Base-by-base conservation (phyloP, 1,139 yeast species). In the Yamadazyma atmosphaerica region DNA sequence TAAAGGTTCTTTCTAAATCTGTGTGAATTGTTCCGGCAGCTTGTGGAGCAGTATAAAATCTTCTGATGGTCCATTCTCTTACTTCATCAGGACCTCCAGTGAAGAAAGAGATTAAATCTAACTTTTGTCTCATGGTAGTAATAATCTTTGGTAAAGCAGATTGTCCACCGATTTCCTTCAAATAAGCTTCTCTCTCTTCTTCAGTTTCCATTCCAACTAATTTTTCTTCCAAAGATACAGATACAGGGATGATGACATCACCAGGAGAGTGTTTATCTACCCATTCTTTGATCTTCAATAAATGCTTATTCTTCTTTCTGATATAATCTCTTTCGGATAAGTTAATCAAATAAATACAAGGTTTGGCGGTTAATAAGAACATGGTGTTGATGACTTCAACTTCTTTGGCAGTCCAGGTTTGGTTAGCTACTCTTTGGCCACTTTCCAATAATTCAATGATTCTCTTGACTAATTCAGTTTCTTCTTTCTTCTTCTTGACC, bases 261-360 rank as follows among this genome's bases (percentile, higher is more conserved):
- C 98, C 98, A 49, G 97, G 94, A 39, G 97, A 90, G 75, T 80
- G 74, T 54, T 74, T 72, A 69, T 94, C 98, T 58, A 94, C 86
- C 99, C 99, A 92, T 74, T 90, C 90, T 75, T 92, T 92, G 66
- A 92, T 90, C 62, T 77, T 82, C 47, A 85, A 69, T 65, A 92
- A 76, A 66, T 88, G 86, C 83, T 92, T 92, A 79, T 94, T 92
- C 86, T 92, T 92, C 82, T 90, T 92, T 76, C 98, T 86, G 57
- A 89, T 77, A 70, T 84, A 92, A 66, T 94, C 98, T 56, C 75
- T 85, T 76, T 94, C 98, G 33, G 95, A 84, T 64, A 92, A 77
- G 74, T 92, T 92, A 61, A 94, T 86, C 63, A 92, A 81, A 73
- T 90, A 92, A 61, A 92, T 90, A 60, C 95, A 82, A 58, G 98